Evolutionary conservation across 768 basidiomycete genomes (phyloP).

Genomic region (Boletus subparvulus): DNA sequence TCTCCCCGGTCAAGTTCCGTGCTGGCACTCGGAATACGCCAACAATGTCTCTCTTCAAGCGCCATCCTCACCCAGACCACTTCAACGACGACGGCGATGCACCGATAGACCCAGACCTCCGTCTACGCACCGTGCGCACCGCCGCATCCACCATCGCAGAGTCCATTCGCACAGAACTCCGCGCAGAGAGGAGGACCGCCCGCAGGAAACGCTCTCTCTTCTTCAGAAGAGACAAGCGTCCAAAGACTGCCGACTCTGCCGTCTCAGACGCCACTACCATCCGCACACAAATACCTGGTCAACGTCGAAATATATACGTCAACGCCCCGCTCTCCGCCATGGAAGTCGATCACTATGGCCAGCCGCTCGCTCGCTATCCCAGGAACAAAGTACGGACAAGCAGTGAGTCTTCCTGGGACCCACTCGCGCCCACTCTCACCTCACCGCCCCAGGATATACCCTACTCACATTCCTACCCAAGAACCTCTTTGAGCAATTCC

Average conservation of each 20-base stretch:
- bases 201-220: slow-evolving; percentile 48
- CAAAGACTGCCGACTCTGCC: slow-evolving; percentile 33
- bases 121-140: slow-evolving; percentile 89
- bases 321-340: slow-evolving; percentile 64
- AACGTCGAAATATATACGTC: slow-evolving; percentile 76
- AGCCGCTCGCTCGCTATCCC: slow-evolving; percentile 75
- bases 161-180: slow-evolving; percentile 75
- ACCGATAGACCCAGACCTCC: slow-evolving; percentile 78
- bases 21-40: slow-evolving; percentile 31
- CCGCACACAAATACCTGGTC: slow-evolving; percentile 43
- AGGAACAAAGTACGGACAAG: slow-evolving; percentile 94
- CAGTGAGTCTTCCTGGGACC: slow-evolving; percentile 53
- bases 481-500: slow-evolving; percentile 94
- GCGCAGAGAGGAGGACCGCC: slow-evolving; percentile 50
- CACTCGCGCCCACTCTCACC: not conserved
- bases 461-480: slow-evolving; percentile 87
- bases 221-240: slow-evolving; percentile 60
- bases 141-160: slow-evolving; percentile 90
- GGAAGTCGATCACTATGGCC: slow-evolving; percentile 70
- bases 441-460: slow-evolving; percentile 70
- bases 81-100: slow-evolving; percentile 65
- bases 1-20: slow-evolving; percentile 10
- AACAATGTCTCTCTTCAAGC: slow-evolving; percentile 40
- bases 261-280: slow-evolving; percentile 31
- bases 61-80: slow-evolving; percentile 35